Evolutionary conservation across 2,329 filamentous ascomycete species (phyloP), one percentile per base, ranked within the genome.

Genomic region (Cladosporium sp.): DNA sequence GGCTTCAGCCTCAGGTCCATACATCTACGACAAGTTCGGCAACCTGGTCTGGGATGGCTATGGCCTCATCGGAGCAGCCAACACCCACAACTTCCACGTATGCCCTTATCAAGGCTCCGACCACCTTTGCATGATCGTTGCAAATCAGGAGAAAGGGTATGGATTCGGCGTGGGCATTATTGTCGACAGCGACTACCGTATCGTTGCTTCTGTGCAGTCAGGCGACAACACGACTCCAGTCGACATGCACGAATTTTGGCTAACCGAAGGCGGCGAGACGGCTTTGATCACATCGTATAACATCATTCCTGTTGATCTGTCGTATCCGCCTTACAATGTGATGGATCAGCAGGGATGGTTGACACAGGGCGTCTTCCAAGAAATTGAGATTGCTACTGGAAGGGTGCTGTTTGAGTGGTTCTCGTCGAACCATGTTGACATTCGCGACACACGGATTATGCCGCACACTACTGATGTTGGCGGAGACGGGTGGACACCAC

Each of bases 341-440:
- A 65, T 51, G 47, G 26, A 38, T 6, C 63, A 80, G 80, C 65
- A 67, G 41, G 69, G 78, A 69, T 68, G 59, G 34, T 30, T 70
- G 54, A 58, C 64, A 44, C 55, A 65, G 26, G 67, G 67, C 21
- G 65, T 70, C 18, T 73, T 73, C 54, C 72, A 73, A 44, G 71
- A 72, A 34, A 66, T 85, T 44, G 79, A 85, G 66, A 81, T 84
- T 36, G 75, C 80, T 32, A 84, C 82, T 5, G 83, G 84, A 3
- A 76, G 83, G 32, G 74, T 87, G 1, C 70, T 86, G 14, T 87
- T 87, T 67, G 84, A 87, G 68, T 87, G 85, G 85, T 79, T 77
- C 51, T 83, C 81, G 67, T 74, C 86, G 1, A 83, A 86, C 54
- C 82, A 86, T 71, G 77, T 85, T 24, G 74, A 78, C 21, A 82